These are phyloP conservation scores for Phaeodactylum tricornutum DNA, from an alignment of 108 stramenopile genomes.

Conservation along the genomic window DNA sequence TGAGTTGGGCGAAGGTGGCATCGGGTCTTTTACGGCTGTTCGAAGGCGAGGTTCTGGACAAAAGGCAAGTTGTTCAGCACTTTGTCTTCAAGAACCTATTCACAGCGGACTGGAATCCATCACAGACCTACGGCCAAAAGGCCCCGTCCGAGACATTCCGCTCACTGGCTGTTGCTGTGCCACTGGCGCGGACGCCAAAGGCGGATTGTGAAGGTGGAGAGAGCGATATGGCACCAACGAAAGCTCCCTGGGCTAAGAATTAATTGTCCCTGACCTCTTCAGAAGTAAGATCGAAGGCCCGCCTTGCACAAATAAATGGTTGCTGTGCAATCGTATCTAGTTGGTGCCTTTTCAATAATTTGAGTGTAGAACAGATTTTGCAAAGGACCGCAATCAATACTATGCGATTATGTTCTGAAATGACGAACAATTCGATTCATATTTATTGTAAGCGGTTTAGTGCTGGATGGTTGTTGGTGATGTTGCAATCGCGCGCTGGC, in stretches of 20 bases:
- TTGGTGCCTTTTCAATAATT: too few species aligned
- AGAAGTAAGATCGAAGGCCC: too few species aligned
- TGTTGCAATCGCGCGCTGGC: too few species aligned
- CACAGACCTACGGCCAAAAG: slow-evolving; percentile 18
- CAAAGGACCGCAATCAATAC: too few species aligned
- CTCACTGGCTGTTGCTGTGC: slow-evolving; percentile 22
- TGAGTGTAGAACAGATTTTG: too few species aligned
- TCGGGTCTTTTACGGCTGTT: slow-evolving; percentile 70
- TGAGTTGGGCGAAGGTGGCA: slow-evolving; percentile 74
- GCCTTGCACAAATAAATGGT: too few species aligned
- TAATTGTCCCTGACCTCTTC: too few species aligned
- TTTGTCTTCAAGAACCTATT: slow-evolving; percentile 88
- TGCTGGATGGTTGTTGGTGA: too few species aligned
- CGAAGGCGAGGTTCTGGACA: slow-evolving; percentile 89
- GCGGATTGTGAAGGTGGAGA: slow-evolving; percentile 18
- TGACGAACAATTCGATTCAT: too few species aligned
- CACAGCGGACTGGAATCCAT: slow-evolving; percentile 56
- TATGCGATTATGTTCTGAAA: too few species aligned
- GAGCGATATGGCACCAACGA: slow-evolving; percentile 20
- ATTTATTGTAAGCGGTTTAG: too few species aligned
- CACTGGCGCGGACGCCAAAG: slow-evolving; percentile 32
- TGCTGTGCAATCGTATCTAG: too few species aligned
- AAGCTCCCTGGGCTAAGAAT: slow-evolving; percentile 50
- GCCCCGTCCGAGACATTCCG: slow-evolving; percentile 58
- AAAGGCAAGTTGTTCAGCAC: slow-evolving; percentile 91